These are phyloP conservation scores for Tolypocladium capitatum DNA, from an alignment of 2,329 filamentous ascomycete species.

Conservation along the genomic window DNA sequence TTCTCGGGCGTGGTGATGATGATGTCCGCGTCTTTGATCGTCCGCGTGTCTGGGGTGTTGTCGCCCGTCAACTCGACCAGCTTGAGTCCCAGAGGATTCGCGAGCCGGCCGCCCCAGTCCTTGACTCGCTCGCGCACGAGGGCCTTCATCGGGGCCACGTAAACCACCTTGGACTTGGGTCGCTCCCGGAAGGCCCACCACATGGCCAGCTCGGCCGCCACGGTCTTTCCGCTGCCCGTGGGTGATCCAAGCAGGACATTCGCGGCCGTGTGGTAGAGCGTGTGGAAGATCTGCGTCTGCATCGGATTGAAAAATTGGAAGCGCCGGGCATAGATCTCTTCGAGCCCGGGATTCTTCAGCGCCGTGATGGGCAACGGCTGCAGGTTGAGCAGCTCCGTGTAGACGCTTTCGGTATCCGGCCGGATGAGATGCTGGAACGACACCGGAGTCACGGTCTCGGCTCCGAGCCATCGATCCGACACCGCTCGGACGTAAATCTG, in stretches of 20 bases:
- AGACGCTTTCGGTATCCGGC: slow-evolving; percentile 93
- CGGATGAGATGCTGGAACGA: slow-evolving; percentile 97
- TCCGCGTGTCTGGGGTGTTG: slow-evolving; percentile 92
- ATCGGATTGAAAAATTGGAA: slow-evolving; percentile 99
- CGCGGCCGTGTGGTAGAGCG: slow-evolving; percentile 78
- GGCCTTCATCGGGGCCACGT: slow-evolving; percentile 98
- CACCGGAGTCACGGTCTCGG: slow-evolving; percentile 87
- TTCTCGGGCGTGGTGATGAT: slow-evolving; percentile 99
- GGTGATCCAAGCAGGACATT: slow-evolving; percentile 93
- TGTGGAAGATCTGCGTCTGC: slow-evolving; percentile 98
- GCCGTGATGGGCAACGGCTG: slow-evolving; percentile 81
- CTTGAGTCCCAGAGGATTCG: slow-evolving; percentile 70
- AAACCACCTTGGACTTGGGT: slow-evolving; percentile 93
- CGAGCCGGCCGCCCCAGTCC: slow-evolving; percentile 79
- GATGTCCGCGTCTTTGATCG: slow-evolving; percentile 89
- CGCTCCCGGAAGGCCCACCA: slow-evolving; percentile 98
- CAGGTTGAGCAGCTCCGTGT: slow-evolving; percentile 83
- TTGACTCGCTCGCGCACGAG: slow-evolving; percentile 91
- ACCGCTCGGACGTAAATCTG: slow-evolving; percentile 94
- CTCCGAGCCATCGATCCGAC: slow-evolving; percentile 91
- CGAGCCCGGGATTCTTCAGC: slow-evolving; percentile 72
- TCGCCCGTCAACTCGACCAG: slow-evolving; percentile 92
- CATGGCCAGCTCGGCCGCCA: slow-evolving; percentile 93
- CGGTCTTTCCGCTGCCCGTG: slow-evolving; percentile 93
- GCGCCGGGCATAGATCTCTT: slow-evolving; percentile 75